Percentiles rank a stretch among this genome's conserved stretches.
phyloP scores from a whole-genome alignment of 495 filamentous ascomycete species.

The Neurospora tetraspora region DNA sequence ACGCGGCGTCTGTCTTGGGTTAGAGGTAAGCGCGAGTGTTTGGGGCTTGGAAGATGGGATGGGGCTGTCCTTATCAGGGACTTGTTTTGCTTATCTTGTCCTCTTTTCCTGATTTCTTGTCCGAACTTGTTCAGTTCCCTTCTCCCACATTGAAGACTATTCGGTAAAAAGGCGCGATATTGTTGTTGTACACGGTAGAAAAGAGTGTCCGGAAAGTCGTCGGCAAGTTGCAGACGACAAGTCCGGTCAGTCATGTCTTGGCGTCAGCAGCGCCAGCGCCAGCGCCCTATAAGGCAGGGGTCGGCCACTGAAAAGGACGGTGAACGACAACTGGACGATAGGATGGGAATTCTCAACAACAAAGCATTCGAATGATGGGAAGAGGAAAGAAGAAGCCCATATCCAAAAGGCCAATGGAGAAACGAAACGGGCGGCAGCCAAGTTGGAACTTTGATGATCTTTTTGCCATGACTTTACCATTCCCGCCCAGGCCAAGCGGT shows the following conservation, averaged over 20 bases:
- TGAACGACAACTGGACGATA: background rate
- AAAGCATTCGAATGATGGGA: background rate
- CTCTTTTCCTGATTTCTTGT: background rate
- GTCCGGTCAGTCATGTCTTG: background rate
- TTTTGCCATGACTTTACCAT: no score
- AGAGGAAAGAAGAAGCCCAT: background rate
- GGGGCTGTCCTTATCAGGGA: background rate
- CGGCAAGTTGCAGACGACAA: background rate
- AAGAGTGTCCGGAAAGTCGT: no score
- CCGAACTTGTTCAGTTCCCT: no score
- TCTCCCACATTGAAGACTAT: no score
- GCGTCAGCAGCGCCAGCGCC: background rate
- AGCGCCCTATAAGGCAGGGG: background rate
- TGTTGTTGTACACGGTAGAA: no score
- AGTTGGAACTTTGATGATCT: no score
- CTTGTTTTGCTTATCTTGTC: background rate
- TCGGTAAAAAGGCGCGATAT: no score
- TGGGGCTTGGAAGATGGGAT: background rate
- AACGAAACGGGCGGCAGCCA: no score
- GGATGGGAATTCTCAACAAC: no score
- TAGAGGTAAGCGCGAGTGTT: background rate
- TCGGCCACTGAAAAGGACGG: background rate
- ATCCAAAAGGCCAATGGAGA: no score
- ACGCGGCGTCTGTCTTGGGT: background rate
- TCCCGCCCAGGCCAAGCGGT: no score